phyloP scores from a whole-genome alignment of 768 basidiomycete genomes.

The Tricholoma saponaceum region DNA sequence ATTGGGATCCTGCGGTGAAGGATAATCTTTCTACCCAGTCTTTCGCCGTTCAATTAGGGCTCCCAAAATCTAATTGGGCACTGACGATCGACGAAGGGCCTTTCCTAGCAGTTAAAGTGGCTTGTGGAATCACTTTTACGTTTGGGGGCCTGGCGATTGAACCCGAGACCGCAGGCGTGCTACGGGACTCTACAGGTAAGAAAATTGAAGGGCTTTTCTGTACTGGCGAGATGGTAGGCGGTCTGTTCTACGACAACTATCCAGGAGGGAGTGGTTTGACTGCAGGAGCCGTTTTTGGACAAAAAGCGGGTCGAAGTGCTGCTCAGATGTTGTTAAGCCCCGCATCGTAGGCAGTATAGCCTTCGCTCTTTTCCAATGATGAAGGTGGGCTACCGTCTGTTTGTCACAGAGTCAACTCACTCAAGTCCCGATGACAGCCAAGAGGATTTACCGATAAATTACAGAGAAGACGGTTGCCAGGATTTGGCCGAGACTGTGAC shows the following conservation, averaged over 20 bases:
- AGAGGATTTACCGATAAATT: too few relatives aligned
- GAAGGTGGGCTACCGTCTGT: too few relatives aligned
- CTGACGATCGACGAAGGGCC: slow-evolving; percentile 47
- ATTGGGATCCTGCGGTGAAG: slow-evolving; percentile 64
- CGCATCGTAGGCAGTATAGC: neutral
- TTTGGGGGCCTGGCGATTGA: slow-evolving; percentile 67
- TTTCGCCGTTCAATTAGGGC: slow-evolving; percentile 23
- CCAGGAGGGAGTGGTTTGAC: slow-evolving; percentile 68
- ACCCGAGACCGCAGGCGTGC: slow-evolving; percentile 46
- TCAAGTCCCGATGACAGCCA: too few relatives aligned
- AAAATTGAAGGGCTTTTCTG: slow-evolving; percentile 56
- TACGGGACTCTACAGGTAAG: slow-evolving; percentile 35
- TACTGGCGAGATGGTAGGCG: slow-evolving; percentile 67
- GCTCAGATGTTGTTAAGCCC: slow-evolving; percentile 19
- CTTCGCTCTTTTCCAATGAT: neutral
- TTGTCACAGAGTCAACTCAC: too few relatives aligned
- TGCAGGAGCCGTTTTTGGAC: slow-evolving; percentile 62
- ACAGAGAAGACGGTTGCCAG: too few relatives aligned
- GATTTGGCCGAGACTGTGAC: too few relatives aligned
- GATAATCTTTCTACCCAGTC: slow-evolving; percentile 57
- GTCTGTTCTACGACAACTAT: slow-evolving; percentile 61
- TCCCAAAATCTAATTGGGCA: slow-evolving; percentile 71
- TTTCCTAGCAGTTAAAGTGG: slow-evolving; percentile 63
- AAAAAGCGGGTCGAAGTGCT: slow-evolving; percentile 47
- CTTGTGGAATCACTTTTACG: slow-evolving; percentile 70